These are phyloP conservation scores for Kwoniella sp. DNA, from an alignment of 768 basidiomycete genomes.

Conservation along the genomic window DNA sequence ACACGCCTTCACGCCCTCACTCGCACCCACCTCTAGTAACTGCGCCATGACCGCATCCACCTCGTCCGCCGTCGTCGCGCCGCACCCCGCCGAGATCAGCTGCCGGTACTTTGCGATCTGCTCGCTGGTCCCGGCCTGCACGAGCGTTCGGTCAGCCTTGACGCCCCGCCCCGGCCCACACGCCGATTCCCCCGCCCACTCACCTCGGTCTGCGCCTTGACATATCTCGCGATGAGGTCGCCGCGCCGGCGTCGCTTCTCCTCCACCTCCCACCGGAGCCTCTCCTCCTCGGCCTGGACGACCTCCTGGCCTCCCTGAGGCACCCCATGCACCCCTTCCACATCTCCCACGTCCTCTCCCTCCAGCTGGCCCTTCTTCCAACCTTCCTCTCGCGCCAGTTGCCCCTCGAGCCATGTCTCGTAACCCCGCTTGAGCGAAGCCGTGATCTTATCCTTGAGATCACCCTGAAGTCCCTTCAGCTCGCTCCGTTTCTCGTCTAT, in stretches of 20 bases:
- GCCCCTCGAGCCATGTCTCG: slow-evolving; percentile 87
- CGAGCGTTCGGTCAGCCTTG: background rate
- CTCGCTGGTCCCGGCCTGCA: slow-evolving; percentile 71
- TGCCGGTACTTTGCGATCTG: slow-evolving; percentile 83
- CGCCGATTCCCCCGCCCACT: too few species aligned
- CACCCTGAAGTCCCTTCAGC: slow-evolving; percentile 59
- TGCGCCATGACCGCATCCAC: slow-evolving; percentile 80
- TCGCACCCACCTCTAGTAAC: slow-evolving; percentile 61
- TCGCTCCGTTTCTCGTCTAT: slow-evolving; percentile 31
- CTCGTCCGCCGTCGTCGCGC: slow-evolving; percentile 74
- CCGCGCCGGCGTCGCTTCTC: slow-evolving; percentile 66
- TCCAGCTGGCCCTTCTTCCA: slow-evolving; percentile 60
- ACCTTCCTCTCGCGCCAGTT: slow-evolving; percentile 68
- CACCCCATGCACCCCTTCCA: slow-evolving; percentile 49
- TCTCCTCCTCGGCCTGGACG: slow-evolving; percentile 51
- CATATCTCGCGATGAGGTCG: slow-evolving; percentile 68
- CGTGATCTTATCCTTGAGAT: slow-evolving; percentile 71
- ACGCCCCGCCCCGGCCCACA: background rate
- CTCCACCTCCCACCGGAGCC: slow-evolving; percentile 62
- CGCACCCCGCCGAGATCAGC: slow-evolving; percentile 84
- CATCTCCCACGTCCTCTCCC: slow-evolving; percentile 30
- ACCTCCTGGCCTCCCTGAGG: slow-evolving; percentile 52
- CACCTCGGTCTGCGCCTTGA: slow-evolving; percentile 72
- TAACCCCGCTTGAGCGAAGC: slow-evolving; percentile 77
- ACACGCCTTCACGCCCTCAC: background rate